These are phyloP conservation scores for Fusarium praegraminearum DNA, from an alignment of 2,329 filamentous ascomycete species.

Conservation along the genomic window DNA sequence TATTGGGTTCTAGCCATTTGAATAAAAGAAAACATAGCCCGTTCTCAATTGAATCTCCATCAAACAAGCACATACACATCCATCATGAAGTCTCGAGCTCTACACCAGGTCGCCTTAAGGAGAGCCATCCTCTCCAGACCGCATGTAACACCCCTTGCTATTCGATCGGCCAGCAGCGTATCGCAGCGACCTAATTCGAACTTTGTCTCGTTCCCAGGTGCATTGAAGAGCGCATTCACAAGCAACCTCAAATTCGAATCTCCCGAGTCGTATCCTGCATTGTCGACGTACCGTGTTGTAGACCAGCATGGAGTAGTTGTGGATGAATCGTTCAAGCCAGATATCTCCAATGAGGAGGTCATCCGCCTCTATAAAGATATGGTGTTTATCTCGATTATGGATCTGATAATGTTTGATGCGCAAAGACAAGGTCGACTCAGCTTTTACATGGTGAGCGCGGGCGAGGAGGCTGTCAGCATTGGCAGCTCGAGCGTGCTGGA, in stretches of 20 bases:
- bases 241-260: slow-evolving; percentile 80
- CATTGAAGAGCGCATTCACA: slow-evolving; percentile 93
- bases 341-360: slow-evolving; percentile 74
- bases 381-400: slow-evolving; percentile 84
- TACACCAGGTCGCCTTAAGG: slow-evolving; percentile 49
- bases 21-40: slow-evolving; percentile 23
- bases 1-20: slow-evolving; percentile 10
- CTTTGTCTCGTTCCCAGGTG: slow-evolving; percentile 86
- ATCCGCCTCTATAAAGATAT: slow-evolving; percentile 74
- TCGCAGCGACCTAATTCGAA: slow-evolving; percentile 68
- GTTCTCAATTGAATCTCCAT: slow-evolving; percentile 5
- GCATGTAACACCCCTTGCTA: slow-evolving; percentile 37
- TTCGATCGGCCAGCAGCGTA: slow-evolving; percentile 61
- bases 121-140: slow-evolving; percentile 44
- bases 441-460: slow-evolving; percentile 98
- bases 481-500: slow-evolving; percentile 86
- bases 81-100: slow-evolving; percentile 52
- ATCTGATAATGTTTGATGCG: slow-evolving; percentile 97
- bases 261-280: slow-evolving; percentile 77
- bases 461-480: slow-evolving; percentile 93
- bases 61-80: slow-evolving; percentile 5
- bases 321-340: slow-evolving; percentile 75
- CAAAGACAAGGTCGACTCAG: slow-evolving; percentile 93
- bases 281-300: slow-evolving; percentile 92
- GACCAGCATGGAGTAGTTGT: slow-evolving; percentile 89